Conservation (phyloP, 148 eudicot genomes). For the Amaranthus cruentus region DNA sequence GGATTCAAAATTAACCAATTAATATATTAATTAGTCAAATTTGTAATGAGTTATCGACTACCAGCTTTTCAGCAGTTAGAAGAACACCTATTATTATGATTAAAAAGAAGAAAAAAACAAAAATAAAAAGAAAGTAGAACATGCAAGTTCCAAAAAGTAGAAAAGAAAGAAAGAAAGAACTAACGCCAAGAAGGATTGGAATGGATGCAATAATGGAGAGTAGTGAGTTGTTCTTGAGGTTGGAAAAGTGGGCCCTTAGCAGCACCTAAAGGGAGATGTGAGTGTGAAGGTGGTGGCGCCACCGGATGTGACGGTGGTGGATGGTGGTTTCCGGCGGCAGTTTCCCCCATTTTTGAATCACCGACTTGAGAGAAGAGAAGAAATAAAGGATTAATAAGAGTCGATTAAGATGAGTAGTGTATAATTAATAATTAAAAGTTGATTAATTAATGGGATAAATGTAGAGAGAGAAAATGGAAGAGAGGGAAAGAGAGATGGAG, state of each 20-base stretch:
- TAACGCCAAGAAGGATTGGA: slow-evolving; percentile 92
- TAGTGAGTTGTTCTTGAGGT: slow-evolving; percentile 71
- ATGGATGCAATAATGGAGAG: slow-evolving; percentile 89
- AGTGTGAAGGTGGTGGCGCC: slow-evolving; percentile 31
- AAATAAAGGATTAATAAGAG: slow-evolving; percentile 11
- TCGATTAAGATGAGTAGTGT: slow-evolving; percentile 18
- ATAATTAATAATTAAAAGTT: not conserved
- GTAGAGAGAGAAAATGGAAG: not conserved
- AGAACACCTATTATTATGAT: not conserved
- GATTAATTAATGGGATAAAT: not conserved
- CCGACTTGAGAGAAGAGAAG: too few relatives aligned
- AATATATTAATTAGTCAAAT: too few relatives aligned
- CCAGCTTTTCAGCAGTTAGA: not conserved
- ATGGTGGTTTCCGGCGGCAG: slow-evolving; percentile 35
- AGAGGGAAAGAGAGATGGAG: slow-evolving; percentile 23
- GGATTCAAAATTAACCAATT: too few relatives aligned
- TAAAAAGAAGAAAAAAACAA: not conserved
- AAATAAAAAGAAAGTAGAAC: not conserved
- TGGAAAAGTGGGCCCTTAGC: slow-evolving; percentile 62
- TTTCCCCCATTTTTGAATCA: not conserved
- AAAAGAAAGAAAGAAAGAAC: slow-evolving; percentile 24
- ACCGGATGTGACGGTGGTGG: slow-evolving; percentile 30
- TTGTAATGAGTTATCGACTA: not conserved
- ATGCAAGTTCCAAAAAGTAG: not conserved
- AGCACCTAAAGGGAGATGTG: slow-evolving; percentile 53